Evolutionary conservation across 495 filamentous ascomycete genomes (phyloP), one percentile per base, ranked within the genome.

Genomic region (Penicillium cinerascens): DNA sequence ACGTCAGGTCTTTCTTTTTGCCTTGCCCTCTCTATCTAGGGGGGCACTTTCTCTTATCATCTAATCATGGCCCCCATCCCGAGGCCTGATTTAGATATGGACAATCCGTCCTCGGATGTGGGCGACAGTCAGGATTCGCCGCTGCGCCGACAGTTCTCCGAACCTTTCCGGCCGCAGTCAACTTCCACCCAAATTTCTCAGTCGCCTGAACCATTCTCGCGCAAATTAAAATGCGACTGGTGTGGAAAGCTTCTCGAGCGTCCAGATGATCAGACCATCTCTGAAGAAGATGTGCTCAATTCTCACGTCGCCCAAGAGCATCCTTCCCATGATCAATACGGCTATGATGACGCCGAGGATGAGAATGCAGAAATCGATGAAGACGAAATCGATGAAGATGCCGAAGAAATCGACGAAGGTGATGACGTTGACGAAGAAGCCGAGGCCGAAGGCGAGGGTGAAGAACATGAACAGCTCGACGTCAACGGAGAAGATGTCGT

Each of bases 101-200:
- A 74, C 50, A 69, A 70, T 39, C 72, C 61, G 64, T 71, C 69
- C 49, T 72, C 73, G 13, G 67, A 70, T 47, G 55, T 74, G 54
- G 69, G 56, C 37, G 64, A 66, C 53, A 71, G 71, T 54, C 70
- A 68, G 58, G 70, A 73, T 53, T 76, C 73, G 48, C 67, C 70
- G 17, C 49, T 73, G 57, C 71, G 66, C 65, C 71, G 71, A 58
- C 70, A 73, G 58, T 72, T 74, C 57, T 75, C 74, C 56, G 74
- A 77, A 42, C 70, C 69, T 42, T 52, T 69, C 29, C 67, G 69
- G 40, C 58, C 65, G 20, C 66, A 54, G 21, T 70, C 68, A 55
- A 70, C 64, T 21, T 73, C 74, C 36, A 65, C 66, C 38, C 64
- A 70, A 44, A 61, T 67, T 18, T 70, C 70, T 3, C 67, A 66